These are phyloP conservation scores for Xylariaceae sp. DNA, from an alignment of 2,329 filamentous ascomycete genomes.

Conservation along the genomic window DNA sequence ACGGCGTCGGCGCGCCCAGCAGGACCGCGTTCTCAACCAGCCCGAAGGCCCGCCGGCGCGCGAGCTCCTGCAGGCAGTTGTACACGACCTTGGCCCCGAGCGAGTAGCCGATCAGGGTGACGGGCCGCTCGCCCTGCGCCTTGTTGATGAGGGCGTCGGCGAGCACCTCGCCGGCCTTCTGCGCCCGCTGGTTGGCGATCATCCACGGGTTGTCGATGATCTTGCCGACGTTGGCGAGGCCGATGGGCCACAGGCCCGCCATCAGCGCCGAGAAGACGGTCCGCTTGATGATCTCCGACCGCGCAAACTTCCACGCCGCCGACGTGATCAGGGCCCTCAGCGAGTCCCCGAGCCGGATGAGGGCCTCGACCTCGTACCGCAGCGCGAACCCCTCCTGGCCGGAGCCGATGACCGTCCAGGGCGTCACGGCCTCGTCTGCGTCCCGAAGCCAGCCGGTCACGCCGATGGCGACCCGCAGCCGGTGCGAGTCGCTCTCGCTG, in stretches of 20 bases:
- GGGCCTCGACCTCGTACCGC: conserved; percentile 71
- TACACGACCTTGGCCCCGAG: conserved; percentile 77
- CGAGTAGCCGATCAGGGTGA: conserved; percentile 75
- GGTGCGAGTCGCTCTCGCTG: conserved; percentile 43
- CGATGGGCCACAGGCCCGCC: conserved; percentile 54
- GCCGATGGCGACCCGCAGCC: conserved; percentile 72
- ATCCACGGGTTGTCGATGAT: conserved; percentile 79
- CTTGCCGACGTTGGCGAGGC: conserved; percentile 58
- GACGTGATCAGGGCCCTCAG: conserved; percentile 73
- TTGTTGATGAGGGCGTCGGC: conserved; percentile 78
- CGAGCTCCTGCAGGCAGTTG: conserved; percentile 68
- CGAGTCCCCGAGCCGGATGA: conserved; percentile 71
- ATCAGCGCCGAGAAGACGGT: conserved; percentile 49
- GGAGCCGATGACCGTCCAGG: conserved; percentile 67
- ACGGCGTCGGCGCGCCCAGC: conserved; percentile 73
- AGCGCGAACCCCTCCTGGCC: conserved; percentile 74
- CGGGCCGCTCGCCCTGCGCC: conserved; percentile 74
- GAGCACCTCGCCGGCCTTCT: conserved; percentile 63
- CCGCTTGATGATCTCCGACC: conserved; percentile 40
- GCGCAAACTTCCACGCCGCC: conserved; percentile 71
- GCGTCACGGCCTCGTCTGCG: conserved; percentile 62
- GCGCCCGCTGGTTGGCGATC: conserved; percentile 67
- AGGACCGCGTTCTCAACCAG: conserved; percentile 76
- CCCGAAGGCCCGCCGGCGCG: conserved; percentile 72
- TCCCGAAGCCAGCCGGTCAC: conserved; percentile 76